These are phyloP conservation scores for Leptographium flavum DNA, from an alignment of 2,329 filamentous ascomycete species.

Conservation along the genomic window DNA sequence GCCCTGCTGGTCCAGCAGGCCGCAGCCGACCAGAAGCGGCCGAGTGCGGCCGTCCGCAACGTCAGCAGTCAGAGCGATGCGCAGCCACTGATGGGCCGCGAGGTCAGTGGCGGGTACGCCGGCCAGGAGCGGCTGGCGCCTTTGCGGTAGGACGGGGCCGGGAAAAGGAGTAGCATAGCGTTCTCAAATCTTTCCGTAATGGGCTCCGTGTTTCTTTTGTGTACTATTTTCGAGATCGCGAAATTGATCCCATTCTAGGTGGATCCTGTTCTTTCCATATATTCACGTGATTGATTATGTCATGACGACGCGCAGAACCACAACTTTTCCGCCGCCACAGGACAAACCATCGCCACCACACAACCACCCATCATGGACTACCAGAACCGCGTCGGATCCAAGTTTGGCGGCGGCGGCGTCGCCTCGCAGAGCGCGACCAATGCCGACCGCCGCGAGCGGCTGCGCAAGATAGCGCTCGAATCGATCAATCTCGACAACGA, in stretches of 20 bases:
- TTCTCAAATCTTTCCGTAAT: too few relatives aligned
- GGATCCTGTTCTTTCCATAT: too few relatives aligned
- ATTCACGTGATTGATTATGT: too few relatives aligned
- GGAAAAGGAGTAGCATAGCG: too few relatives aligned
- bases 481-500: conserved; percentile 99
- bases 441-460: conserved; percentile 89
- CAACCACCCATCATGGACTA: conserved; percentile 41
- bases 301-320: too few relatives aligned
- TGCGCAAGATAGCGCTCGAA: conserved; percentile 95
- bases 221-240: too few relatives aligned
- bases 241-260: too few relatives aligned
- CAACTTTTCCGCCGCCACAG: neutral
- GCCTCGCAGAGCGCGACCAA: conserved; percentile 89
- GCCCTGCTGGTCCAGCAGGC: conserved; percentile 32
- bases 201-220: too few relatives aligned
- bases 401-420: conserved; percentile 94
- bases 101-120: conserved; percentile 1
- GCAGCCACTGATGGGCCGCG: conserved; percentile 13
- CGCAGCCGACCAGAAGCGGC: conserved; percentile 22
- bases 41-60: conserved; percentile 16
- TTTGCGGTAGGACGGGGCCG: too few relatives aligned
- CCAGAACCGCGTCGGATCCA: conserved; percentile 89
- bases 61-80: conserved; percentile 6
- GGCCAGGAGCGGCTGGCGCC: too few relatives aligned
- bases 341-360: neutral